Conservation (phyloP, 2,329 filamentous ascomycete genomes). For the Fonsecaea erecta region DNA sequence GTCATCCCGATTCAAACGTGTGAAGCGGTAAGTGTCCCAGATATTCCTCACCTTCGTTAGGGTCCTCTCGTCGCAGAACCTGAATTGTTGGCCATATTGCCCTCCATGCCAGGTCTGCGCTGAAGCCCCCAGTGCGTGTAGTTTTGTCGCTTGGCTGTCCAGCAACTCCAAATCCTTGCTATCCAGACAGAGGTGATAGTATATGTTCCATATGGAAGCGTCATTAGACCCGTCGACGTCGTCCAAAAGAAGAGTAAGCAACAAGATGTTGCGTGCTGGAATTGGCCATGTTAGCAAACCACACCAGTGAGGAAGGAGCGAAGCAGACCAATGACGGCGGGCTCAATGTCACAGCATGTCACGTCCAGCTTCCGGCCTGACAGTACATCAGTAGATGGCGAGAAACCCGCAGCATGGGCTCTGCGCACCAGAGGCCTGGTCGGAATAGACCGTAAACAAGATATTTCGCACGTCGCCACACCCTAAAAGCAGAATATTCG, state of each 20-base stretch:
- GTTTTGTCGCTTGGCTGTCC: slow-evolving; percentile 50
- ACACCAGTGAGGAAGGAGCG: background rate
- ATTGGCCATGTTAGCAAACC: background rate
- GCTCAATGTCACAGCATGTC: slow-evolving; percentile 61
- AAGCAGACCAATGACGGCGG: slow-evolving; percentile 55
- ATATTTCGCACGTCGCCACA: slow-evolving; percentile 63
- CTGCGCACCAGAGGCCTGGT: slow-evolving; percentile 37
- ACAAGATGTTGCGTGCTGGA: slow-evolving; percentile 60
- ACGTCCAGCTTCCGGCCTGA: slow-evolving; percentile 54
- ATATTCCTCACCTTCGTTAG: slow-evolving; percentile 44
- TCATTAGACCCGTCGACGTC: slow-evolving; percentile 37
- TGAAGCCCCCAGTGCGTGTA: slow-evolving; percentile 48
- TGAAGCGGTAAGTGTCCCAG: slow-evolving; percentile 47
- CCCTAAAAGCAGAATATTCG: slow-evolving; percentile 58
- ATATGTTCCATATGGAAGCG: slow-evolving; percentile 58
- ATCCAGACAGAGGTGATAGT: slow-evolving; percentile 59
- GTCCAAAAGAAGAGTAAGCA: slow-evolving; percentile 59
- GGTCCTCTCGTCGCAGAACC: slow-evolving; percentile 57
- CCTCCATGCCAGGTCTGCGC: slow-evolving; percentile 53
- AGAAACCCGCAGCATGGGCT: background rate
- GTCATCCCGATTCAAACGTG: background rate
- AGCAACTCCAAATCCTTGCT: slow-evolving; percentile 46
- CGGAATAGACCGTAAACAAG: slow-evolving; percentile 58
- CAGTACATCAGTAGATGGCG: slow-evolving; percentile 5
- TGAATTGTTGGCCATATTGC: slow-evolving; percentile 52